Evolutionary conservation across 106 monocot species (phyloP).

Genomic region (Dendrobium catenatum): DNA sequence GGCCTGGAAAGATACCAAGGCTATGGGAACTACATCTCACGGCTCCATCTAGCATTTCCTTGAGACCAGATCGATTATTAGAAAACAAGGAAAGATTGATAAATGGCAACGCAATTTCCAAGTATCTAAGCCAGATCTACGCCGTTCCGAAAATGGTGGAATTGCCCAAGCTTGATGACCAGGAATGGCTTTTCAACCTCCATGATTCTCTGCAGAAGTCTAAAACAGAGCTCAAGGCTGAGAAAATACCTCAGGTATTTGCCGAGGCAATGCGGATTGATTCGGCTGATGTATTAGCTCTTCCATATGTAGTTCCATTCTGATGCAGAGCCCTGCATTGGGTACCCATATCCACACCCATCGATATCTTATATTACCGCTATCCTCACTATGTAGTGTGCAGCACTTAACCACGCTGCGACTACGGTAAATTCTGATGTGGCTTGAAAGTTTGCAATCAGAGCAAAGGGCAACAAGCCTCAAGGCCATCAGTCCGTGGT

Average conservation of each 20-base stretch:
- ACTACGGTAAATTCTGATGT: too few species aligned
- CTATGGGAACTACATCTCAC: too few species aligned
- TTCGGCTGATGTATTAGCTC: conserved; percentile 39
- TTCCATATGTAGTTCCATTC: conserved; percentile 77
- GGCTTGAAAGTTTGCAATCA: too few species aligned
- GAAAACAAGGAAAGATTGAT: conserved; percentile 24
- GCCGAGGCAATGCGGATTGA: conserved; percentile 36
- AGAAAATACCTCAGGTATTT: conserved; percentile 37
- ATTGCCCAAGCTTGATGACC: conserved; percentile 40
- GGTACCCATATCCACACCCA: too few species aligned
- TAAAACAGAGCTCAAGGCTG: conserved; percentile 9
- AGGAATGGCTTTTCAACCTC: conserved; percentile 51
- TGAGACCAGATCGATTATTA: not conserved
- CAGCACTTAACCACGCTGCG: too few species aligned
- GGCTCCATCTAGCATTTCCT: conserved; percentile 8
- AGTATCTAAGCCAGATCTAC: conserved; percentile 40
- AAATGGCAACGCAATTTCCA: conserved; percentile 33
- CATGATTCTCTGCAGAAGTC: conserved; percentile 10
- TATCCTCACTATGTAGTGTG: too few species aligned
- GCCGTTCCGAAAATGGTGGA: conserved; percentile 51
- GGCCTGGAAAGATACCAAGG: conserved; percentile 48
- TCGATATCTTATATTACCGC: too few species aligned
- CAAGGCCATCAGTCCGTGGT: too few species aligned
- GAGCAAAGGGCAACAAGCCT: too few species aligned
- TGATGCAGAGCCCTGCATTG: conserved; percentile 10